Percentiles rank a stretch among this genome's conserved stretches.
Evolutionary conservation across 805 yeast genomes (phyloP).

Genomic region (Debaryomyces tyrocola): DNA sequence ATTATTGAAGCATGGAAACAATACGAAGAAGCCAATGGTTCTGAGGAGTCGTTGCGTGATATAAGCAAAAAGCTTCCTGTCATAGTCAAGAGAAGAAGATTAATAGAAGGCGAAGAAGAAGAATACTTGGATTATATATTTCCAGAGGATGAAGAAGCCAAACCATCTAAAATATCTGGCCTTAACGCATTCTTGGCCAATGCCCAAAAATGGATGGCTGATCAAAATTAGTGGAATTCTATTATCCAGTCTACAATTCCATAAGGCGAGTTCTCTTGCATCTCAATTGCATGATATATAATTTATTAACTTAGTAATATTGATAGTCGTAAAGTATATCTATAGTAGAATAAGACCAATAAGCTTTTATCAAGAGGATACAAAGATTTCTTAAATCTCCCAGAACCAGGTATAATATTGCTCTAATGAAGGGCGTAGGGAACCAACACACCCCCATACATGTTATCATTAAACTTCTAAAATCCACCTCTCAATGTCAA

Average conservation of each 20-base stretch:
- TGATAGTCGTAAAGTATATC: too few relatives aligned
- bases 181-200: constrained; percentile 40
- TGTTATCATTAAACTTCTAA: neutral
- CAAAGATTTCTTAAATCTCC: too few relatives aligned
- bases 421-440: too few relatives aligned
- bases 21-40: constrained; percentile 69
- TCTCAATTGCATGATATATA: too few relatives aligned
- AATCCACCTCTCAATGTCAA: constrained; percentile 89
- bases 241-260: too few relatives aligned
- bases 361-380: too few relatives aligned
- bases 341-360: too few relatives aligned
- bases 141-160: constrained; percentile 55
- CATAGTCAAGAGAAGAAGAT: constrained; percentile 45
- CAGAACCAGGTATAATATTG: too few relatives aligned
- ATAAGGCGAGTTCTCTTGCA: too few relatives aligned
- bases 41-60: constrained; percentile 27
- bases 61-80: constrained; percentile 55
- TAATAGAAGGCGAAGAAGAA: constrained; percentile 47
- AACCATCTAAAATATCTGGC: constrained; percentile 17
- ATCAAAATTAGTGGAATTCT: neutral
- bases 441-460: too few relatives aligned
- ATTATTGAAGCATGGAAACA: constrained; percentile 61
- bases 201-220: constrained; percentile 31
- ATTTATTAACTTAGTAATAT: too few relatives aligned
- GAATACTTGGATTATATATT: constrained; percentile 64